A percentile compares a stretch with the other conserved stretches of the same genome.
Evolutionary conservation across 805 yeast species (phyloP).

Genomic region (Pichia occidentalis): DNA sequence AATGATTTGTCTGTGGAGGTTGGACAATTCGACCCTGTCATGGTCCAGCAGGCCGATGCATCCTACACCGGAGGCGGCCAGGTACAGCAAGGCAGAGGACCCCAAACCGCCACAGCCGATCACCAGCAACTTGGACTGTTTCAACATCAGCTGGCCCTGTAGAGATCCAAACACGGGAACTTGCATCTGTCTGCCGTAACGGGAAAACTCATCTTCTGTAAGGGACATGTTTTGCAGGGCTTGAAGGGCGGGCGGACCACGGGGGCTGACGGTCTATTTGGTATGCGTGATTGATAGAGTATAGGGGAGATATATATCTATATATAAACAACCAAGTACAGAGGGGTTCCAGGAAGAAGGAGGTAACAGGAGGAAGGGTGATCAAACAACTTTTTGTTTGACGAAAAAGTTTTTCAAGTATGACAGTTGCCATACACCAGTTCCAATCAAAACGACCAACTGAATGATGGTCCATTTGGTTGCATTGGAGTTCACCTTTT

Average conservation of each 20-base stretch:
- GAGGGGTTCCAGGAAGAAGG: too few relatives aligned
- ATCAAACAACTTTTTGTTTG: constrained; percentile 61
- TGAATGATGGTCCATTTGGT: constrained; percentile 71
- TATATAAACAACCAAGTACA: too few relatives aligned
- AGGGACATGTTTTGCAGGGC: constrained; percentile 2
- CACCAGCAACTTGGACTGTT: constrained; percentile 56
- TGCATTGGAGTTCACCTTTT: constrained; percentile 60
- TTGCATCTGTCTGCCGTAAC: constrained; percentile 94
- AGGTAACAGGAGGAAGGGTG: too few relatives aligned
- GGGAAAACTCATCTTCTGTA: constrained; percentile 52
- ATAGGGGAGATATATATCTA: not conserved
- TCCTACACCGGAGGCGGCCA: constrained; percentile 87
- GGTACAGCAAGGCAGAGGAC: constrained; percentile 79
- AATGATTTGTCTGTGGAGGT: constrained; percentile 82
- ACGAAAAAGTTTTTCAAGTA: constrained; percentile 73
- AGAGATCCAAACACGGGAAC: constrained; percentile 67
- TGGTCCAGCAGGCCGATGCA: constrained; percentile 79
- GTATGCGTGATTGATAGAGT: too few relatives aligned
- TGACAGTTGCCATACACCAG: constrained; percentile 69
- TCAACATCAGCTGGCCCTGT: constrained; percentile 52
- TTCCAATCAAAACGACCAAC: constrained; percentile 52
- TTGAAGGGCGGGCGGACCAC: too few relatives aligned
- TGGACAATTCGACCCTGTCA: constrained; percentile 78
- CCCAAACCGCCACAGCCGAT: constrained; percentile 98
- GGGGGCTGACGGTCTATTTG: too few relatives aligned